Evolutionary conservation across 78 protist genomes (phyloP).

Genomic region (Dictyostelium purpureum): DNA sequence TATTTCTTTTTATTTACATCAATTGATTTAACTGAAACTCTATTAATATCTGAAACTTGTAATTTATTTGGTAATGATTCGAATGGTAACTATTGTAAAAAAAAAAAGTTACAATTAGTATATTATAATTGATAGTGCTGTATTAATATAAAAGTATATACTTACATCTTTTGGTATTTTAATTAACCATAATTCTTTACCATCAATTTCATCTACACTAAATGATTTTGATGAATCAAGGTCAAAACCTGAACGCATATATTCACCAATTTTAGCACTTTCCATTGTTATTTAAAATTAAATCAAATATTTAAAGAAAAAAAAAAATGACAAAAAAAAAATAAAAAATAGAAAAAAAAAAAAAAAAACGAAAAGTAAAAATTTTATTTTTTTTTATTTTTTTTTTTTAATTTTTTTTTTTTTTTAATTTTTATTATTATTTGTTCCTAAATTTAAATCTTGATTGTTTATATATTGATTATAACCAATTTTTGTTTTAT

Average conservation of each 20-base stretch:
- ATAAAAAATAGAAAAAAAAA: neutral
- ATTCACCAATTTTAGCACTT: neutral
- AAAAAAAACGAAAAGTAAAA: neutral
- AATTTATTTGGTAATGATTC: neutral
- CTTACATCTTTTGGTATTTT: conserved; percentile 50
- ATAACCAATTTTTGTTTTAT: no score
- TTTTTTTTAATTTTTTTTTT: no score
- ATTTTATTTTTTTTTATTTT: no score
- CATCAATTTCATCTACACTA: neutral
- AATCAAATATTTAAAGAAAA: no score
- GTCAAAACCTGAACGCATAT: neutral
- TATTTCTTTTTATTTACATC: conserved; percentile 6
- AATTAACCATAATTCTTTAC: conserved; percentile 49
- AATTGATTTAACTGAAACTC: neutral
- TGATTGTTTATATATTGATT: no score
- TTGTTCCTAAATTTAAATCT: no score
- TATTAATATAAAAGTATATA: neutral
- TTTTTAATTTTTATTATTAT: no score
- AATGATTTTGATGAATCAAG: conserved; percentile 11
- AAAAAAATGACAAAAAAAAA: neutral
- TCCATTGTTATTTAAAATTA: neutral
- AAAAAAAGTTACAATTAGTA: neutral
- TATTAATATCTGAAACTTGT: neutral
- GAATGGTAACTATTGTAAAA: conserved; percentile 17
- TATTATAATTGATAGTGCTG: neutral